A percentile compares a stretch with the other conserved stretches of the same genome.
Conservation (phyloP, 495 filamentous ascomycete genomes). For the Penicillium maclennaniae region DNA sequence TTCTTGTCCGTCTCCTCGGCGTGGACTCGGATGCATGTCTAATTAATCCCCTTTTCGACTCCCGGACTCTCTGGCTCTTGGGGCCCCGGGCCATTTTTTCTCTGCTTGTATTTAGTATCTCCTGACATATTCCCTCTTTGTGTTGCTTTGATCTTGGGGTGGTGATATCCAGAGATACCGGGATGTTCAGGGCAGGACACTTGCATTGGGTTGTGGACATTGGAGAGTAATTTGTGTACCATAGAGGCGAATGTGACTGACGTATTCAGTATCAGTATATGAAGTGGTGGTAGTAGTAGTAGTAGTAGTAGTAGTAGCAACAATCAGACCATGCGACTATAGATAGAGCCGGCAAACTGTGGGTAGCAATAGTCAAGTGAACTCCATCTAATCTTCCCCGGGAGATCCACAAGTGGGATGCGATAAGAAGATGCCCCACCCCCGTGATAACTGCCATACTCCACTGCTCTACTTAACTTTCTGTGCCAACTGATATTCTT, state of each 20-base stretch:
- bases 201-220: conserved; percentile 19
- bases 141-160: conserved; percentile 15
- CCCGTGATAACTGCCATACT: not conserved
- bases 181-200: conserved; percentile 11
- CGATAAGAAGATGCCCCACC: not conserved
- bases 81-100: conserved; percentile 21
- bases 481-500: not conserved
- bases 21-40: conserved; percentile 13
- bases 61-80: conserved; percentile 18
- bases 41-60: conserved; percentile 11
- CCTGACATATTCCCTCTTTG: conserved; percentile 26
- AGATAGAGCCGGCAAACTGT: not conserved
- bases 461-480: not conserved
- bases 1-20: conserved; percentile 14
- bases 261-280: conserved; percentile 5
- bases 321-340: not conserved
- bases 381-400: not conserved
- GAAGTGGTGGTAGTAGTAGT: not conserved
- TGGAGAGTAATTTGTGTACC: conserved; percentile 32
- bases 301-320: not conserved
- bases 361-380: not conserved
- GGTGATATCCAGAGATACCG: conserved; percentile 17
- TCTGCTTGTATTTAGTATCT: conserved; percentile 38
- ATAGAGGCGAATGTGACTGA: conserved; percentile 26
- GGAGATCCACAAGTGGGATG: not conserved